A percentile compares a stretch with the other conserved stretches of the same genome.
These are phyloP conservation scores for Hymenochaete sp. DNA, from an alignment of 1,284 basidiomycete genomes.

Conservation along the genomic window DNA sequence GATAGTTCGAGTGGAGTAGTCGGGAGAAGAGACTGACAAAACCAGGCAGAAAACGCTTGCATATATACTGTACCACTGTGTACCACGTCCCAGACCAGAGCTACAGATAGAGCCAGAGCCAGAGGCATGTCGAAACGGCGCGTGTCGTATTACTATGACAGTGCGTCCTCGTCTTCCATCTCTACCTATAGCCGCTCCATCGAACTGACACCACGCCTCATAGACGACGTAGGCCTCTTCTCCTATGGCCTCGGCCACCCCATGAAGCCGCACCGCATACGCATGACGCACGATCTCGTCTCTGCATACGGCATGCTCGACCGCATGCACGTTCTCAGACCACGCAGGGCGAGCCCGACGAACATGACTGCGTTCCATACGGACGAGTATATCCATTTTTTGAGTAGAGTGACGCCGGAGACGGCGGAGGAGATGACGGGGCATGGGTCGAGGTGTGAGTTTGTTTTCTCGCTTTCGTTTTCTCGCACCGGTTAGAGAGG, in stretches of 20 bases:
- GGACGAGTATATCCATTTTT: constrained; percentile 94
- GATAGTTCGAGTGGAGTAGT: no score
- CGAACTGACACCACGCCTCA: constrained; percentile 9
- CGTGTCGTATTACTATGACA: constrained; percentile 57
- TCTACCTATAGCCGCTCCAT: neutral
- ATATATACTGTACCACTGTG: no score
- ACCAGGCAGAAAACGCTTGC: no score
- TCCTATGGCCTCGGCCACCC: constrained; percentile 85
- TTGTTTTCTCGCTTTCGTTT: neutral
- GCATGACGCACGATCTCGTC: constrained; percentile 88
- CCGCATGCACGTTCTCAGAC: constrained; percentile 87
- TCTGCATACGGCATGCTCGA: constrained; percentile 85
- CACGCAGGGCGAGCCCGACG: constrained; percentile 73
- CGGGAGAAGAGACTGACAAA: no score
- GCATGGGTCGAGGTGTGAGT: constrained; percentile 75
- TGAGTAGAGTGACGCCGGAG: constrained; percentile 83
- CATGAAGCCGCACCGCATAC: constrained; percentile 94
- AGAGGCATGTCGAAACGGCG: constrained; percentile 45
- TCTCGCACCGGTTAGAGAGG: no score
- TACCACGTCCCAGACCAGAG: no score
- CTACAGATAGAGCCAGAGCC: no score
- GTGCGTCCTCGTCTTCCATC: constrained; percentile 27
- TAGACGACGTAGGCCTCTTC: constrained; percentile 73
- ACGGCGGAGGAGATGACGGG: constrained; percentile 78
- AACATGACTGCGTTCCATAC: constrained; percentile 93